phyloP scores from a whole-genome alignment of 805 yeast genomes.

The Yarrowia sp. region DNA sequence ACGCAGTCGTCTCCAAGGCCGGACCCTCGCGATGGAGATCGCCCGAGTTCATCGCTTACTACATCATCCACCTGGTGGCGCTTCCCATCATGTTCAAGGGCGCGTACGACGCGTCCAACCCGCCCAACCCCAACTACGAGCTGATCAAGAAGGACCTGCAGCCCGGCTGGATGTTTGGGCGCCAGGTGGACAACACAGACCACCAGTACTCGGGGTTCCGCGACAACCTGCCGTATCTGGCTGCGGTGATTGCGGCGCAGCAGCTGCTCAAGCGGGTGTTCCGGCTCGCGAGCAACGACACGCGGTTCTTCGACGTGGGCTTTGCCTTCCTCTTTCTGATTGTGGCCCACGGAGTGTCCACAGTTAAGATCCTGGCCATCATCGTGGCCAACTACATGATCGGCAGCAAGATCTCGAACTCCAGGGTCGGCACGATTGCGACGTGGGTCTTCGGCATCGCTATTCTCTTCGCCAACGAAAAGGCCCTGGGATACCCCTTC shows the following conservation, averaged over 20 bases:
- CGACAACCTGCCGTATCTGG: conserved; percentile 65
- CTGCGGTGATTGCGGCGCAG: conserved; percentile 58
- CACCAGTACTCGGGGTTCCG: conserved; percentile 84
- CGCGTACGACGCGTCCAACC: conserved; percentile 74
- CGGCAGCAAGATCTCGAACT: conserved; percentile 30
- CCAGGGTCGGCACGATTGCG: conserved; percentile 28
- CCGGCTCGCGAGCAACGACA: conserved; percentile 34
- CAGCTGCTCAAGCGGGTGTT: conserved; percentile 46
- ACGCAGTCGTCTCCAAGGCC: conserved; percentile 34
- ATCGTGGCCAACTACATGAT: conserved; percentile 53
- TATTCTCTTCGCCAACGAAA: conserved; percentile 74
- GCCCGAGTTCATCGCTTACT: conserved; percentile 69
- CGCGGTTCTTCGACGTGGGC: conserved; percentile 64
- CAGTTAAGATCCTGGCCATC: conserved; percentile 59
- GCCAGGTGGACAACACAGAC: conserved; percentile 82
- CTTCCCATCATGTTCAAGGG: conserved; percentile 83
- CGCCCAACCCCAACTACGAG: conserved; percentile 63
- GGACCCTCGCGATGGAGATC: conserved; percentile 67
- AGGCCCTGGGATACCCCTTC: conserved; percentile 53
- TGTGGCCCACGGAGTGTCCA: conserved; percentile 78
- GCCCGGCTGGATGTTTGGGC: conserved; percentile 86
- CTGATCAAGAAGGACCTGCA: conserved; percentile 59
- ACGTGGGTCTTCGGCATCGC: conserved; percentile 82
- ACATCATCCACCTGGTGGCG: conserved; percentile 57
- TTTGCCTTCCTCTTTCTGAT: conserved; percentile 69